Conservation (phyloP, 352 stramenopile genomes). For the Phytopythium helicoides region DNA sequence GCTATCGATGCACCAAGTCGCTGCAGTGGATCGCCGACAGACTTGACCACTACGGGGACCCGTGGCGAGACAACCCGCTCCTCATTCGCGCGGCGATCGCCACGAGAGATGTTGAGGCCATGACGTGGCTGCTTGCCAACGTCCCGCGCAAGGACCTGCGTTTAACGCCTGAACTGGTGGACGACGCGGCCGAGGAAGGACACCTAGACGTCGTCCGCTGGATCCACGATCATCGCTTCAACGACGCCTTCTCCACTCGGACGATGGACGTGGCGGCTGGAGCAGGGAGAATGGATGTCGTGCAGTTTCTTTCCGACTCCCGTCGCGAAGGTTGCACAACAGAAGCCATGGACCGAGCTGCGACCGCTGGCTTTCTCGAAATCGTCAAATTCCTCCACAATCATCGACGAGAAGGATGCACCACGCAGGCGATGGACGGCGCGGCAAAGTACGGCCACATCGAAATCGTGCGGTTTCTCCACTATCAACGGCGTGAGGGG, state of each 20-base stretch:
- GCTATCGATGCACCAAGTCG: not conserved
- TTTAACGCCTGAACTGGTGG: not conserved
- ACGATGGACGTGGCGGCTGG: constrained; percentile 29
- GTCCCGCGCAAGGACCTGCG: not conserved
- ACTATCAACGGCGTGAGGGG: constrained; percentile 29
- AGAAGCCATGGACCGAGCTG: constrained; percentile 31
- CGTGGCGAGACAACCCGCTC: too few relatives aligned
- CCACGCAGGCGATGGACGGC: constrained; percentile 31
- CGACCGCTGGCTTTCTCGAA: constrained; percentile 21
- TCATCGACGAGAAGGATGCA: constrained; percentile 31
- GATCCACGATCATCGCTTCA: constrained; percentile 21
- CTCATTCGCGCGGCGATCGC: too few relatives aligned
- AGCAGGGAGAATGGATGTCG: constrained; percentile 31
- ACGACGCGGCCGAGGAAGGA: not conserved
- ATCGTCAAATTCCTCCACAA: constrained; percentile 31
- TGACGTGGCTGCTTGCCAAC: not conserved
- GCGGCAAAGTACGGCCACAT: constrained; percentile 26
- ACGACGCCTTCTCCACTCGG: constrained; percentile 29
- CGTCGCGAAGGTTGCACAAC: constrained; percentile 30
- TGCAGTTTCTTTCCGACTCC: constrained; percentile 24
- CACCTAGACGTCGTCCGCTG: constrained; percentile 20
- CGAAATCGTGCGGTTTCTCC: constrained; percentile 27
- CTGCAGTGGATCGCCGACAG: not conserved
- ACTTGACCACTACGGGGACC: not conserved
- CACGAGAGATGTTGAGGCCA: not conserved